phyloP scores from a whole-genome alignment of 805 yeast species.

The Alloascoidea africana region DNA sequence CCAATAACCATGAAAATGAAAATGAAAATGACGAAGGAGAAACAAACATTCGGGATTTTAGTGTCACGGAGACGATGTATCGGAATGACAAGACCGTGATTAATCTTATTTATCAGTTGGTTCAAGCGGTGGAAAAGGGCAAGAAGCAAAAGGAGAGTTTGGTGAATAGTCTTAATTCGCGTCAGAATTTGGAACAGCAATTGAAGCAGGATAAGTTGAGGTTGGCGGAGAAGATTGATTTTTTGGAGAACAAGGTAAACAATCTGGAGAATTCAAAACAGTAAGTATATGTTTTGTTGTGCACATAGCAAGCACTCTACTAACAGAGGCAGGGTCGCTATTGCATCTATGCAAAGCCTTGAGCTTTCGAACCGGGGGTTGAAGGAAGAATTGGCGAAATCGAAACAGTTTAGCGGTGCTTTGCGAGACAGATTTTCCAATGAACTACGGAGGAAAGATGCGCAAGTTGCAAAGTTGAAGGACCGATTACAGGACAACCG shows the following conservation, averaged over 20 bases:
- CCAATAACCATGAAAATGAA: neutral
- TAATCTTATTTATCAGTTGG: slow-evolving; percentile 2
- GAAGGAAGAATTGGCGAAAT: neutral
- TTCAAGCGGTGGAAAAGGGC: slow-evolving; percentile 2
- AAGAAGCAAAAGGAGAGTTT: slow-evolving; percentile 1
- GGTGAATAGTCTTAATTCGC: neutral
- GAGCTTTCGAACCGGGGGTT: neutral
- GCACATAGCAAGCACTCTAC: neutral
- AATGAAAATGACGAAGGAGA: neutral
- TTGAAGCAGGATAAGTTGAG: neutral
- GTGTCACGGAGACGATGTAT: neutral
- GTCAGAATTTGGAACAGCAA: neutral
- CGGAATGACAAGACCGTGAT: slow-evolving; percentile 2
- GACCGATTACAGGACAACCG: slow-evolving; percentile 1
- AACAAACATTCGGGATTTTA: neutral
- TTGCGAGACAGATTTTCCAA: neutral
- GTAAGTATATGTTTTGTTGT: neutral
- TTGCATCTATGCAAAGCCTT: neutral
- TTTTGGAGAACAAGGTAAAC: slow-evolving; percentile 1
- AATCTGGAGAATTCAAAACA: neutral
- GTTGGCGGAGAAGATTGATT: neutral
- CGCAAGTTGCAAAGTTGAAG: neutral
- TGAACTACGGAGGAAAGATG: slow-evolving; percentile 1
- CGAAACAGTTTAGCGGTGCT: neutral
- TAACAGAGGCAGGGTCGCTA: neutral